Percentiles rank a stretch among this genome's conserved stretches.
These are phyloP conservation scores for Fusarium sp. DNA, from an alignment of 2,329 filamentous ascomycete species.

Conservation along the genomic window DNA sequence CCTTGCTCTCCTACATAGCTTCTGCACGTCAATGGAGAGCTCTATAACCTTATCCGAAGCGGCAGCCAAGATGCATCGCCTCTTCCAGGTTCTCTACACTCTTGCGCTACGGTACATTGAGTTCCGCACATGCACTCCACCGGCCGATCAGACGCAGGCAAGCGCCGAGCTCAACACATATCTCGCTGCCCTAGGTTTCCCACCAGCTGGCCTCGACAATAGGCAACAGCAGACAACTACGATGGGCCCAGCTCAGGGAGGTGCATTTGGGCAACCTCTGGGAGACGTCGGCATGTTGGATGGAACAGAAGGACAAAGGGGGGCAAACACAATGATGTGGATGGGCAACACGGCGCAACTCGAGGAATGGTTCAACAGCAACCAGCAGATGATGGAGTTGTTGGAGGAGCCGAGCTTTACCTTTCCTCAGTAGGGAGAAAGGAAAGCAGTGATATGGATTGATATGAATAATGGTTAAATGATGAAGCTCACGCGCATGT, in stretches of 20 bases:
- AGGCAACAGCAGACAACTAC: conserved; percentile 35
- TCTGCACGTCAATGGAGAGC: conserved; percentile 67
- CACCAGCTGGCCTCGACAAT: conserved; percentile 26
- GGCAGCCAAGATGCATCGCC: conserved; percentile 68
- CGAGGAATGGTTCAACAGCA: conserved; percentile 58
- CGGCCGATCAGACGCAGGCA: conserved; percentile 54
- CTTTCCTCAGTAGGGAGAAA: conserved; percentile 38
- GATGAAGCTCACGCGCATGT: not conserved
- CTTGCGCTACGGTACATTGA: conserved; percentile 73
- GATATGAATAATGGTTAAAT: not conserved
- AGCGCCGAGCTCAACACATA: conserved; percentile 48
- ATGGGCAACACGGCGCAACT: conserved; percentile 57
- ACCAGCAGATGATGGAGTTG: conserved; percentile 56
- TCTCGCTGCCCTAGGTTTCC: conserved; percentile 67
- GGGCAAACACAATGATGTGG: conserved; percentile 52
- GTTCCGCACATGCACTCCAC: conserved; percentile 58
- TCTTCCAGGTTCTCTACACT: conserved; percentile 72
- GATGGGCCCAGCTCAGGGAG: conserved; percentile 15
- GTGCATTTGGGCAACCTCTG: conserved; percentile 29
- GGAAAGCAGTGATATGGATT: not conserved
- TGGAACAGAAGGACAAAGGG: conserved; percentile 35
- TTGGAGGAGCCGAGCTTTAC: conserved; percentile 51
- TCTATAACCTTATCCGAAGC: conserved; percentile 63
- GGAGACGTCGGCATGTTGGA: conserved; percentile 29
- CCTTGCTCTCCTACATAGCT: conserved; percentile 63